phyloP scores from a whole-genome alignment of 352 stramenopile species.

The Pythium chondricola region DNA sequence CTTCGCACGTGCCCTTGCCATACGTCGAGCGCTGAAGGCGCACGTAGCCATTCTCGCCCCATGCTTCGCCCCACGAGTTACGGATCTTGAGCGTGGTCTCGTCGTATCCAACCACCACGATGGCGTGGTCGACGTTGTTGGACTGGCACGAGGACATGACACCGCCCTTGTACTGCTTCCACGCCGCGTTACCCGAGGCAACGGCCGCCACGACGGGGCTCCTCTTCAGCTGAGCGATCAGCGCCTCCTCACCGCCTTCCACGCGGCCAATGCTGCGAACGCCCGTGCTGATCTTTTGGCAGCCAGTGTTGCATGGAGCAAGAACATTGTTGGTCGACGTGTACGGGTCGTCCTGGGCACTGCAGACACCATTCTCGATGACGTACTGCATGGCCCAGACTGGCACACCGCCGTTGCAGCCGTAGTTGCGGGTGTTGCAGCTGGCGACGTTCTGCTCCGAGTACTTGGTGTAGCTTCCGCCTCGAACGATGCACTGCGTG shows the following conservation, averaged over 20 bases:
- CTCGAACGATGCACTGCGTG: conserved; percentile 75
- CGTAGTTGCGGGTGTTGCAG: conserved; percentile 84
- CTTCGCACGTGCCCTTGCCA: conserved; percentile 44
- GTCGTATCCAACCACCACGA: conserved; percentile 95
- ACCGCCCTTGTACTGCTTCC: conserved; percentile 96
- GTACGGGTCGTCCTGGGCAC: conserved; percentile 82
- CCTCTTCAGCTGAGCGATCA: conserved; percentile 85
- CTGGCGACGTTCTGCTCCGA: conserved; percentile 92
- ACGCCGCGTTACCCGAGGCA: conserved; percentile 89
- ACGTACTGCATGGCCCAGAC: conserved; percentile 92
- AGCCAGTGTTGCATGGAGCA: conserved; percentile 3
- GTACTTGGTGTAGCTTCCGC: conserved; percentile 57
- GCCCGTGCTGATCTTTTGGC: conserved; percentile 6
- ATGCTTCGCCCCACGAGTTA: conserved; percentile 96
- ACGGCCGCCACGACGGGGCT: conserved; percentile 94
- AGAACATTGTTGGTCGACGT: conserved; percentile 9
- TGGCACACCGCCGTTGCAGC: conserved; percentile 87
- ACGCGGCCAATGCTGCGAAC: conserved; percentile 3
- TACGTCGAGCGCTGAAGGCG: conserved; percentile 74
- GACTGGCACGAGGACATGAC: conserved; percentile 76
- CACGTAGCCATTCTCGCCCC: conserved; percentile 94
- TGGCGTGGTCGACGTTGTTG: conserved; percentile 93
- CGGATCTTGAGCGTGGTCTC: conserved; percentile 90
- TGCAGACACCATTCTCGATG: conserved; percentile 77
- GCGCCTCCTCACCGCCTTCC: conserved; percentile 41